Conservation (phyloP, 2,329 filamentous ascomycete genomes). For the Aspergillus neoniger region DNA sequence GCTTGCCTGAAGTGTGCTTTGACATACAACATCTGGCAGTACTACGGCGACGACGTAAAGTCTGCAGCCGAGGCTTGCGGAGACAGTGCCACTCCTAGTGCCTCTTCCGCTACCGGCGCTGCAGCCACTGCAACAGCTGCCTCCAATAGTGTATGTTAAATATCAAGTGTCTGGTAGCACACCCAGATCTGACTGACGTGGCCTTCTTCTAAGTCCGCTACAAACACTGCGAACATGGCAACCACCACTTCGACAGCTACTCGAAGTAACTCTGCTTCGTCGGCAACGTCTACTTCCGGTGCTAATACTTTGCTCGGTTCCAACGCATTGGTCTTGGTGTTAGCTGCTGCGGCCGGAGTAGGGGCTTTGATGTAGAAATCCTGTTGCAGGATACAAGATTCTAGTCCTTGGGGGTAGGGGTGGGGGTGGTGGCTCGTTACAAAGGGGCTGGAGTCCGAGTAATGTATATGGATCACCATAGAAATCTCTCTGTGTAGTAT, state of each 20-base stretch:
- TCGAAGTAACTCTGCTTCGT: background rate
- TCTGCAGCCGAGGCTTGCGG: slow-evolving; percentile 41
- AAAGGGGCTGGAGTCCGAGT: no score
- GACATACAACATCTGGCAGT: slow-evolving; percentile 48
- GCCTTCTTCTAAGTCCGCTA: background rate
- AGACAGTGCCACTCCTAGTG: slow-evolving; percentile 8
- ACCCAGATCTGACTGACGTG: background rate
- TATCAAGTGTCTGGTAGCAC: background rate
- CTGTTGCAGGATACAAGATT: no score
- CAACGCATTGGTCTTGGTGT: background rate
- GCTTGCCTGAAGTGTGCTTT: slow-evolving; percentile 47
- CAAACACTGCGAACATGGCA: background rate
- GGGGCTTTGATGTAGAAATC: background rate
- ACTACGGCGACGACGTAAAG: slow-evolving; percentile 44
- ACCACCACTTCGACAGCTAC: background rate
- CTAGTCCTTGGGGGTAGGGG: no score
- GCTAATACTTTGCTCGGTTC: background rate
- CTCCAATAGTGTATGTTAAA: background rate
- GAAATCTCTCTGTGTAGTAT: no score
- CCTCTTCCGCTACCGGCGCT: background rate
- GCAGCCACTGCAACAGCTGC: background rate
- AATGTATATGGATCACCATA: no score
- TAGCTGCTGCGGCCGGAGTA: background rate
- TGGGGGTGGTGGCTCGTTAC: no score
- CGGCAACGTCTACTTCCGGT: background rate